Evolutionary conservation across 352 stramenopile species (phyloP).

Genomic region (Peronospora farinosa): DNA sequence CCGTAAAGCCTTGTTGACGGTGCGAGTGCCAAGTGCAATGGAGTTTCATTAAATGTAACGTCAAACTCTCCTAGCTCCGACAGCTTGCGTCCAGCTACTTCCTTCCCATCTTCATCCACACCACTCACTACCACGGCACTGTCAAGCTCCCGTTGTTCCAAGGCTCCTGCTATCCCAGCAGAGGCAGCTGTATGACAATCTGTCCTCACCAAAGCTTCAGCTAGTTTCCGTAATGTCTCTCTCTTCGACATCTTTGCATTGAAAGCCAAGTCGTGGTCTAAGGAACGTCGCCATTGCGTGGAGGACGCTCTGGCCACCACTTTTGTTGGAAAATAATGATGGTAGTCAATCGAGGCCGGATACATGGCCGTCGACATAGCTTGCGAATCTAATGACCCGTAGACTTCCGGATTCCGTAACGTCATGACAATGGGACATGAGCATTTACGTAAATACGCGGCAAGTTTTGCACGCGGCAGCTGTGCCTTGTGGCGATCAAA

Average conservation of each 20-base stretch:
- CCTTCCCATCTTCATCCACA: conserved; percentile 15
- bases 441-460: conserved; percentile 36
- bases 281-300: conserved; percentile 55
- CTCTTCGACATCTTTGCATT: conserved; percentile 29
- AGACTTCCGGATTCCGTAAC: conserved; percentile 50
- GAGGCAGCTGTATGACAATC: conserved; percentile 10
- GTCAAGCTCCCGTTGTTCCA: conserved; percentile 19
- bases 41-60: conserved; percentile 45
- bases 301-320: conserved; percentile 49
- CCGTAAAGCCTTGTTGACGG: conserved; percentile 70
- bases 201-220: conserved; percentile 22
- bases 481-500: conserved; percentile 41
- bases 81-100: conserved; percentile 10
- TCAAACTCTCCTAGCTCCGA: conserved; percentile 55
- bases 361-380: conserved; percentile 71
- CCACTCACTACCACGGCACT: conserved; percentile 15
- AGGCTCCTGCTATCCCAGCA: conserved; percentile 13
- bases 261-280: conserved; percentile 47
- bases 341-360: conserved; percentile 55
- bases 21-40: conserved; percentile 45
- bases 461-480: conserved; percentile 40
- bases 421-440: conserved; percentile 60
- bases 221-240: conserved; percentile 17
- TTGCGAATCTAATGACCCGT: conserved; percentile 55
- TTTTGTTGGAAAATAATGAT: conserved; percentile 28